Percentiles rank a stretch among this genome's conserved stretches.
Conservation (phyloP, 805 yeast species). For the Suhomyces emberorum region DNA sequence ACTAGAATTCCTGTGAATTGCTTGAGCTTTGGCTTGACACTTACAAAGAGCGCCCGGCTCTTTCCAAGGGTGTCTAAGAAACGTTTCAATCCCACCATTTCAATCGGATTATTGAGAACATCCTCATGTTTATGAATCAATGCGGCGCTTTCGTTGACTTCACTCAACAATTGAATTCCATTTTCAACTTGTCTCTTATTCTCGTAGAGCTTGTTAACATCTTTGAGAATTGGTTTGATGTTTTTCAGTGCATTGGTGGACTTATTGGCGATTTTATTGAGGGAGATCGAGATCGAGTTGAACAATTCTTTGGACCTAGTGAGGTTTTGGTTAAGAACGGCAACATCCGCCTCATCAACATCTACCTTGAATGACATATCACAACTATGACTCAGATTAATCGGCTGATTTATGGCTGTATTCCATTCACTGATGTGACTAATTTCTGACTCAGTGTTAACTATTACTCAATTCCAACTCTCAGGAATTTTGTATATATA, state of each 20-base stretch:
- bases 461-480: too few species aligned
- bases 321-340: constrained; percentile 74
- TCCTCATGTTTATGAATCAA: constrained; percentile 40
- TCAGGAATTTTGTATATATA: neutral
- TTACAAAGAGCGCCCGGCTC: constrained; percentile 45
- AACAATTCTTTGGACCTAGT: constrained; percentile 56
- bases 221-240: constrained; percentile 68
- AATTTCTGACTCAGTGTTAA: too few species aligned
- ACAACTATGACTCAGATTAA: neutral
- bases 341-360: constrained; percentile 77
- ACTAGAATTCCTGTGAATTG: constrained; percentile 67
- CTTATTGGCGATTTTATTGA: constrained; percentile 49
- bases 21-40: constrained; percentile 39
- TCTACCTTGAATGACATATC: constrained; percentile 37
- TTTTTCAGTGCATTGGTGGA: constrained; percentile 57
- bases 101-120: constrained; percentile 31
- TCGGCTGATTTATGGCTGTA: too few species aligned
- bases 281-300: constrained; percentile 50
- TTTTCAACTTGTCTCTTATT: constrained; percentile 57
- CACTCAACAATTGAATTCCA: constrained; percentile 49
- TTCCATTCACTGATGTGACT: too few species aligned
- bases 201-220: constrained; percentile 53
- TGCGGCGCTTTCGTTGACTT: constrained; percentile 50
- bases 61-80: constrained; percentile 31
- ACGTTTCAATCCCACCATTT: constrained; percentile 37